Evolutionary conservation across 306 rosid species (phyloP), one percentile per base, ranked within the genome.

Genomic region (Prunus davidiana): DNA sequence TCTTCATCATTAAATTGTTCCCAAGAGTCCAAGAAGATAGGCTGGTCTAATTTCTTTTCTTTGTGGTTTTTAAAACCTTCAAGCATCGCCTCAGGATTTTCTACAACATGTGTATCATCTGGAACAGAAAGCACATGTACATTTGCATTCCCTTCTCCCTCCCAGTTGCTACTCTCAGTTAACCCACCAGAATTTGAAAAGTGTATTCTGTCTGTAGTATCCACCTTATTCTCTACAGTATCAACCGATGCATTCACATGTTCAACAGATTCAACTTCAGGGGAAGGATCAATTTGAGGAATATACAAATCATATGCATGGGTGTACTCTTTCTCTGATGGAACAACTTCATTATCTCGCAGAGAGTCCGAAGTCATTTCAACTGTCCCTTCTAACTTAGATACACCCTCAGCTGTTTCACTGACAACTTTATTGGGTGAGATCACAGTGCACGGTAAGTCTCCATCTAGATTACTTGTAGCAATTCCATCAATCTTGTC

Each of bases 21-120:
- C 34, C 60, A 74, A 43, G 82, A 72, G 57, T 64, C 81, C 41
- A 54, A 34, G 77, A 54, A 64, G 34, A 69, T 49, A 78, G 81
- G 54, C 73, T 78, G 81, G 60, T 87, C 76, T 25, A 66, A 47
- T 45, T 73, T 79, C 58, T 62, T 67, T 47, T 30, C 83, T 54
- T 86, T 56, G 41, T 50, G 83, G 71, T 79, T 79, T 80, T 73
- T 74, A 46, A 79, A 85, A 75, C 77, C 81, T 82, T 83, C 85
- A 71, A 82, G 74, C 73, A 75, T 49, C 28, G 67, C 67, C 57
- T 58, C 85, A 73, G 84, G 81, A 82, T 63, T 79, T 45, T 90
- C 80, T 61, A 65, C 82, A 67, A 47, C 74, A 56, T 79, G 67
- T 63, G 56, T 56, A 57, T 45, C 89, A 81, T 71, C 79, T 41